These are phyloP conservation scores for Pisolithus orientalis DNA, from an alignment of 768 basidiomycete species.

Conservation along the genomic window DNA sequence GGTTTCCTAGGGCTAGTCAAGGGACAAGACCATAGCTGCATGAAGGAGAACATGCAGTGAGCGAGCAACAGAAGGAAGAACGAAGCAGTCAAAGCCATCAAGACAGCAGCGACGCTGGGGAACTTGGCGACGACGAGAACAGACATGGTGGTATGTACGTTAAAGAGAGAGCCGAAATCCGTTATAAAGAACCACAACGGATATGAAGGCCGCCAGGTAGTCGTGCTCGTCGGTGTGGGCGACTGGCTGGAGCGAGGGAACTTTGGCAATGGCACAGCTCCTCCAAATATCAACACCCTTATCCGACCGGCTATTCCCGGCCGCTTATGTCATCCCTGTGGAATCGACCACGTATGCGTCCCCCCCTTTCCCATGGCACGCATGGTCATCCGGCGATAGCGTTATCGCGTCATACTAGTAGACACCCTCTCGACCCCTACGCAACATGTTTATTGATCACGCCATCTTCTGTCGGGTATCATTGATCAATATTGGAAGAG, in stretches of 20 bases:
- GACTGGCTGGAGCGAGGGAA: conserved; percentile 10
- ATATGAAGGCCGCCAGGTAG: conserved; percentile 18
- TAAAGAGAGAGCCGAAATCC: neutral
- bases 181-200: conserved; percentile 20
- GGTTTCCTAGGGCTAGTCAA: conserved; percentile 3
- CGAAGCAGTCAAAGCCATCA: conserved; percentile 26
- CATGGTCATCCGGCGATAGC: neutral
- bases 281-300: conserved; percentile 6
- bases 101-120: conserved; percentile 23
- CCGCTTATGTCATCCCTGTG: neutral
- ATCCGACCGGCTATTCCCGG: conserved; percentile 23
- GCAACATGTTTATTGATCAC: conserved; percentile 1
- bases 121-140: conserved; percentile 27
- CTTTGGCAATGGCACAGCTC: conserved; percentile 11
- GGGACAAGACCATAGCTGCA: conserved; percentile 24
- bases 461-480: neutral
- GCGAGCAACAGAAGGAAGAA: conserved; percentile 24
- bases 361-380: neutral
- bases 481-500: no score
- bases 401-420: neutral
- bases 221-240: conserved; percentile 4
- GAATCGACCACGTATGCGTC: no score
- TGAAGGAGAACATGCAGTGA: conserved; percentile 21
- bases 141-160: conserved; percentile 15
- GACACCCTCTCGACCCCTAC: neutral